Percentiles rank a stretch among this genome's conserved stretches.
phyloP scores from a whole-genome alignment of 2,329 filamentous ascomycete species.

The Pseudogymnoascus pannorum region DNA sequence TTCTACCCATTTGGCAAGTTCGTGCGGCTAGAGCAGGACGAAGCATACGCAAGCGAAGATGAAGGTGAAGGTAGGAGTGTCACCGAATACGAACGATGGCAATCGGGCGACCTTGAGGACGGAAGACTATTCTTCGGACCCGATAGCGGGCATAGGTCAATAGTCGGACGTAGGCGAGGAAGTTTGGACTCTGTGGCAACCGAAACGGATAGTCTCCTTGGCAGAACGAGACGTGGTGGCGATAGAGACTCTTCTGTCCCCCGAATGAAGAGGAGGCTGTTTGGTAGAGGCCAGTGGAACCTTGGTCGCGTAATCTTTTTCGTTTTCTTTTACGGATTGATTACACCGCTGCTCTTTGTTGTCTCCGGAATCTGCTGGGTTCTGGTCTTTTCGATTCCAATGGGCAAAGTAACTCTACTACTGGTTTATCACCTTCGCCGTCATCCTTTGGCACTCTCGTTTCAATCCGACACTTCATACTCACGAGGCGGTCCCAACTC shows the following conservation, averaged over 20 bases:
- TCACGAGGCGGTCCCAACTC: conserved; percentile 66
- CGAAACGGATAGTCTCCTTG: conserved; percentile 85
- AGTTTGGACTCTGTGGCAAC: conserved; percentile 79
- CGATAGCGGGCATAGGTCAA: conserved; percentile 56
- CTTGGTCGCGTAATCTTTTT: conserved; percentile 93
- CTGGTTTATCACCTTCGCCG: conserved; percentile 86
- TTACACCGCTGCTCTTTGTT: conserved; percentile 77
- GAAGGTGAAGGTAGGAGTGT: conserved; percentile 94
- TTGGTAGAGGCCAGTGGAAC: conserved; percentile 94
- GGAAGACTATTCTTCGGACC: conserved; percentile 95
- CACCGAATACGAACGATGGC: conserved; percentile 98
- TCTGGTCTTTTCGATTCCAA: conserved; percentile 94
- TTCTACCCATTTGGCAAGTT: conserved; percentile 97
- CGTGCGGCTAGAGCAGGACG: conserved; percentile 86
- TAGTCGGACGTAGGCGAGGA: conserved; percentile 77
- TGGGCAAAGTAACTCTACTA: conserved; percentile 90
- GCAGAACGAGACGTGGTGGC: conserved; percentile 49
- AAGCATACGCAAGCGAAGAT: conserved; percentile 90
- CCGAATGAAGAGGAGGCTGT: conserved; percentile 71
- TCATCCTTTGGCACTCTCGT: conserved; percentile 86
- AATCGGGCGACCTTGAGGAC: conserved; percentile 93
- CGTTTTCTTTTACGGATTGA: conserved; percentile 86
- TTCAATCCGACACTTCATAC: conserved; percentile 77
- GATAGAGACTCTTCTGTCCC: conserved; percentile 34
- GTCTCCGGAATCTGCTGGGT: conserved; percentile 92